phyloP scores from a whole-genome alignment of 345 rosid species.

The Camelina sativa region DNA sequence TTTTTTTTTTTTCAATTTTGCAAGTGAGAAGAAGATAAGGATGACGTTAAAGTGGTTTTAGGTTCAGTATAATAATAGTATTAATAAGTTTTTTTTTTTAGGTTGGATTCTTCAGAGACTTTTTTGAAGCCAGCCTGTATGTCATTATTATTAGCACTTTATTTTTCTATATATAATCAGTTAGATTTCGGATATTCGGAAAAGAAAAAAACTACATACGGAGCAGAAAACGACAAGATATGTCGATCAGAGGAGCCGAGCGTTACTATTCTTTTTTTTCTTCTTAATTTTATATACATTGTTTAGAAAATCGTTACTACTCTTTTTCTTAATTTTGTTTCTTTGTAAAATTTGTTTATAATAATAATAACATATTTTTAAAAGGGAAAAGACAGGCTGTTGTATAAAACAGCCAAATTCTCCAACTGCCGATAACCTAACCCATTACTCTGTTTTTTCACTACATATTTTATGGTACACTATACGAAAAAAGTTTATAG shows the following conservation, averaged over 20 bases:
- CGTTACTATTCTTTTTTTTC: conserved; percentile 37
- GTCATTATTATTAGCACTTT: conserved; percentile 41
- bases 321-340: not conserved
- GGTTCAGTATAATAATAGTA: not conserved
- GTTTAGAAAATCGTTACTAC: too few species aligned
- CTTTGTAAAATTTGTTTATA: too few species aligned
- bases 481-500: too few species aligned
- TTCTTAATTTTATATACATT: too few species aligned
- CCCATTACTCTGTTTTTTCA: not conserved
- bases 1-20: not conserved
- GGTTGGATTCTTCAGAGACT: conserved; percentile 34
- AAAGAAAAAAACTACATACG: conserved; percentile 41
- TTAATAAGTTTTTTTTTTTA: not conserved
- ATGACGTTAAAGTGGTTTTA: conserved; percentile 48
- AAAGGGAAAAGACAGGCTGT: conserved; percentile 54
- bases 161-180: conserved; percentile 2
- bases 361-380: not conserved
- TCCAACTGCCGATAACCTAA: conserved; percentile 39
- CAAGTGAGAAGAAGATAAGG: conserved; percentile 43
- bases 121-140: conserved; percentile 72
- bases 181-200: not conserved
- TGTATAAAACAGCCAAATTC: conserved; percentile 48
- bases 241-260: conserved; percentile 63
- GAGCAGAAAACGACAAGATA: conserved; percentile 65
- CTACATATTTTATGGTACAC: too few species aligned